Base-by-base conservation (phyloP, 495 filamentous ascomycete genomes). In the Annulohypoxylon maeteangense region DNA sequence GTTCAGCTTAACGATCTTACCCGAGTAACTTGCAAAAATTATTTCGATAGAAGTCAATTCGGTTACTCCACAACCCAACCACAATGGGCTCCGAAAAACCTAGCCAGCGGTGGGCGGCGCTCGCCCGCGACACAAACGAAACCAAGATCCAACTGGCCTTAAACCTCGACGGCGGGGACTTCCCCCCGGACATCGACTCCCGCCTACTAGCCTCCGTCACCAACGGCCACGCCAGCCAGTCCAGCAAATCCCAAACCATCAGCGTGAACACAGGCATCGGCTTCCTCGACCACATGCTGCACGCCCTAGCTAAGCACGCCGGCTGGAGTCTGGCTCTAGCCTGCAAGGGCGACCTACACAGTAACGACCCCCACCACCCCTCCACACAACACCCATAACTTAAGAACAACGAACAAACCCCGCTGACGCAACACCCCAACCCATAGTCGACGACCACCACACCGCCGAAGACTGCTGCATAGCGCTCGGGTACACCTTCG, bases 261-360 rank as follows among this genome's bases (percentile, higher is more conserved):
- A 89, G 86, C 78, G 86, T 98, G 63, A 91, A 91, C 85, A 95
- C 95, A 1, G 95, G 95, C 53, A 97, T 99, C 76, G 95, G 95
- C n/a, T 99, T 99, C 81, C 84, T 99, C 32, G 95, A 99, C 83
- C 95, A 99, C 84, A 98, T 99, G 95, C 85, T 99, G 54, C 95
- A 99, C 78, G 95, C 95, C 27, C 88, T 98, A 40, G 91, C 95
- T 1, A 98, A 99, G 78, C 95, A 99, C 80, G 89, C 92, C 0
- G 95, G 95, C 16, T 97, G 94, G 95, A 93, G 90, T 84, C 80
- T 99, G 72, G 87, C 87, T 7, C 81, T 99, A 22, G 84, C 88
- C 45, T 95, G 93, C 74, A 87, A 89, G 78, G 95, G 95, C 16
- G 95, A 99, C 82, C 78, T 98, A 23, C 91, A 94, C 82, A 97